phyloP scores from a whole-genome alignment of 2,329 filamentous ascomycete genomes.

The Pleurostoma richardsiae region DNA sequence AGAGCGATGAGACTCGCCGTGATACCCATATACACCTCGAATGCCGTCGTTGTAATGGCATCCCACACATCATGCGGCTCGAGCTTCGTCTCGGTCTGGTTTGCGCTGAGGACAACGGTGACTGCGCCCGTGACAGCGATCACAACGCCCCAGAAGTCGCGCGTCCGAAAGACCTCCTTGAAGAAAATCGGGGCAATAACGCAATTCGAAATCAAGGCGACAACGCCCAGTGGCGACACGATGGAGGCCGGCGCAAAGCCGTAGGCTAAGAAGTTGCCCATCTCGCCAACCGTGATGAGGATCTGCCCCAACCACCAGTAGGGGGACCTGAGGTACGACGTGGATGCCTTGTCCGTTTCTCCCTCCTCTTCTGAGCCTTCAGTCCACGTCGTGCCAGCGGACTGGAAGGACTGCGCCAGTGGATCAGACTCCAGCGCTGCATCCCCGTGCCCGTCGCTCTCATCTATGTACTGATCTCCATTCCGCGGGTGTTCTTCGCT shows the following conservation, averaged over 20 bases:
- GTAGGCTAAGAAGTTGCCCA: slow-evolving; percentile 94
- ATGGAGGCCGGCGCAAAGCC: slow-evolving; percentile 97
- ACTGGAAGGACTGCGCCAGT: slow-evolving; percentile 45
- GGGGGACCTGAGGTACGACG: slow-evolving; percentile 80
- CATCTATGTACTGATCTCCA: slow-evolving; percentile 20
- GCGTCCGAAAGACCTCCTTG: slow-evolving; percentile 79
- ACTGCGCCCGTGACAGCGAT: slow-evolving; percentile 85
- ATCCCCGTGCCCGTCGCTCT: slow-evolving; percentile 24
- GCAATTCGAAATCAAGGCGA: slow-evolving; percentile 93
- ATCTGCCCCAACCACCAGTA: slow-evolving; percentile 97
- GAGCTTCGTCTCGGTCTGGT: slow-evolving; percentile 82
- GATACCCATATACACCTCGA: slow-evolving; percentile 82
- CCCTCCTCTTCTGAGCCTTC: slow-evolving; percentile 27
- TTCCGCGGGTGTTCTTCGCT: slow-evolving; percentile 10
- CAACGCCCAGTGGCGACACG: slow-evolving; percentile 93
- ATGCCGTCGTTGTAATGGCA: slow-evolving; percentile 81
- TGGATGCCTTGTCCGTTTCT: slow-evolving; percentile 34
- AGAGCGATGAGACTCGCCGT: slow-evolving; percentile 68
- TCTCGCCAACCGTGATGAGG: slow-evolving; percentile 87
- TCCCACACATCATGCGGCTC: slow-evolving; percentile 87
- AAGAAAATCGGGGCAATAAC: slow-evolving; percentile 93
- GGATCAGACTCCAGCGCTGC: slow-evolving; percentile 42
- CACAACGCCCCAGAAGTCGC: slow-evolving; percentile 84
- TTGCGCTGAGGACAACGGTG: slow-evolving; percentile 87
- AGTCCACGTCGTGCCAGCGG: slow-evolving; percentile 31